Percentiles rank a stretch among this genome's conserved stretches.
Conservation (phyloP, 169 alveolate species). For the Babesia bigemina region DNA sequence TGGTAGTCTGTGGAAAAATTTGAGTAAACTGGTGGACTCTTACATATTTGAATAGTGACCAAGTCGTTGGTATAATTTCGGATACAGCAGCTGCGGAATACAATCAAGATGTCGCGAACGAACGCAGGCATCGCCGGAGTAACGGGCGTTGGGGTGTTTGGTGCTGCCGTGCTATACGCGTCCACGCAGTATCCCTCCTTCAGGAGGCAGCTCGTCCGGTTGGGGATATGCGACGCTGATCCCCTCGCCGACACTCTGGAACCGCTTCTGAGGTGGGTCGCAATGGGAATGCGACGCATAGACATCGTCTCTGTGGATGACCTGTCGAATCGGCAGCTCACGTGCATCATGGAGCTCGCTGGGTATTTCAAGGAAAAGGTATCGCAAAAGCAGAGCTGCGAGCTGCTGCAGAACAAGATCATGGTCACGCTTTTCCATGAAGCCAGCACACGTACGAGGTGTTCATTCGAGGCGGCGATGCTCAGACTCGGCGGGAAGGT, state of each 20-base stretch:
- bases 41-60: too few species aligned
- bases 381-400: slow-evolving; percentile 22
- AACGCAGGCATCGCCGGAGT: not conserved
- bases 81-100: too few species aligned
- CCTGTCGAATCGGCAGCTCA: slow-evolving; percentile 42
- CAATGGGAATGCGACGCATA: slow-evolving; percentile 19
- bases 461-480: slow-evolving; percentile 85
- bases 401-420: slow-evolving; percentile 44
- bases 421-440: slow-evolving; percentile 73
- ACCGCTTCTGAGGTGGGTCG: slow-evolving; percentile 45
- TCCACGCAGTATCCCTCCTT: slow-evolving; percentile 21
- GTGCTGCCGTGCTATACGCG: slow-evolving; percentile 42
- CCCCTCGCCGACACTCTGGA: slow-evolving; percentile 52
- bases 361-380: slow-evolving; percentile 43
- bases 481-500: slow-evolving; percentile 79
- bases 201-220: slow-evolving; percentile 18
- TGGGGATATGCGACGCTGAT: slow-evolving; percentile 28
- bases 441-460: slow-evolving; percentile 86
- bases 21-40: too few species aligned
- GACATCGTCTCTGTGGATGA: slow-evolving; percentile 49
- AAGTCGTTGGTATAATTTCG: too few species aligned
- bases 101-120: not conserved
- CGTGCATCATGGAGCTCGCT: slow-evolving; percentile 58
- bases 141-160: slow-evolving; percentile 53
- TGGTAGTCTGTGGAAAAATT: too few species aligned